phyloP scores from a whole-genome alignment of 2,329 filamentous ascomycete species.

The Emmonsiellopsis sp. region DNA sequence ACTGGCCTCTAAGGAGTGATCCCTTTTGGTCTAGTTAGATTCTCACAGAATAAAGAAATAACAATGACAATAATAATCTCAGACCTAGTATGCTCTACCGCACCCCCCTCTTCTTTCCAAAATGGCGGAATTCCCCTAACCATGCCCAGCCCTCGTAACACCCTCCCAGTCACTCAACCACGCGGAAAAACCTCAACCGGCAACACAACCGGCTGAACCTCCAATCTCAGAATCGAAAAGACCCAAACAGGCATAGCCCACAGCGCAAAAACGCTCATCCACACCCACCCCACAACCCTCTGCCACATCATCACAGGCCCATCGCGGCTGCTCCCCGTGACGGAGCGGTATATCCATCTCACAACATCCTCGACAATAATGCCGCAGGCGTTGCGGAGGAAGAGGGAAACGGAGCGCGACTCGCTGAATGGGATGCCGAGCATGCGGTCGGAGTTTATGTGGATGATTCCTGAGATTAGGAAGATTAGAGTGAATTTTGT shows the following conservation, averaged over 20 bases:
- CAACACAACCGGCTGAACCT: background rate
- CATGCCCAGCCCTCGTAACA: no score
- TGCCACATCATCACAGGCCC: background rate
- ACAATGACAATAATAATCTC: no score
- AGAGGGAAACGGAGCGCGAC: background rate
- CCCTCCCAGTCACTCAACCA: background rate
- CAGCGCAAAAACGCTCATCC: background rate
- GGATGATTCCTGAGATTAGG: background rate
- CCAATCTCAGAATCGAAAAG: background rate
- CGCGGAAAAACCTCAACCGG: background rate
- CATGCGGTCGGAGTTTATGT: background rate
- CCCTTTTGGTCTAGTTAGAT: no score
- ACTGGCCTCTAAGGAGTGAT: no score
- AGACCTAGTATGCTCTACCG: no score
- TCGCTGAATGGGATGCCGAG: background rate
- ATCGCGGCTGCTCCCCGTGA: background rate
- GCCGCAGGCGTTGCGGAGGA: background rate
- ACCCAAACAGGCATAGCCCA: background rate
- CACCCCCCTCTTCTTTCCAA: no score
- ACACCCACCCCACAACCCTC: background rate
- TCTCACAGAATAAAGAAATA: no score
- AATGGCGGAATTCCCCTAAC: no score
- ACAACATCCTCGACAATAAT: slow-evolving; percentile 1
- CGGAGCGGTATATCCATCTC: background rate
- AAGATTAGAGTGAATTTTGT: background rate